These are phyloP conservation scores for Priceomyces carsonii DNA, from an alignment of 805 yeast species.

Conservation along the genomic window DNA sequence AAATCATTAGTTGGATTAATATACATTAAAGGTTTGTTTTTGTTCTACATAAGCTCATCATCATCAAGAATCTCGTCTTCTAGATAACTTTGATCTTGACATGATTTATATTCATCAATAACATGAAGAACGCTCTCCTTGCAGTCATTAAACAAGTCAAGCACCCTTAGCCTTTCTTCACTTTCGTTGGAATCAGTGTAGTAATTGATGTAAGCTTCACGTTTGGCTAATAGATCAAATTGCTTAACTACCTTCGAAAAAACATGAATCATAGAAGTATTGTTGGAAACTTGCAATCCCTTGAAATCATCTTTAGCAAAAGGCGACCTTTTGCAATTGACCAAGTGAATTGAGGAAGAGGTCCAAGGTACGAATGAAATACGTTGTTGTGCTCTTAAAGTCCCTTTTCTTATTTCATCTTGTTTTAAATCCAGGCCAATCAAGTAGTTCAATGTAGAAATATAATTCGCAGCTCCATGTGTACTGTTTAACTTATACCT, in stretches of 20 bases:
- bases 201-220: conserved; percentile 82
- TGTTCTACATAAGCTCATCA: conserved; percentile 22
- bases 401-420: conserved; percentile 69
- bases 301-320: conserved; percentile 46
- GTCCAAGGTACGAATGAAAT: conserved; percentile 85
- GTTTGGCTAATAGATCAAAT: conserved; percentile 74
- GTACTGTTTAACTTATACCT: conserved; percentile 69
- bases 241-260: conserved; percentile 69
- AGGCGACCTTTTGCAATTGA: conserved; percentile 73
- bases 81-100: conserved; percentile 44
- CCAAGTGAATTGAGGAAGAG: conserved; percentile 74
- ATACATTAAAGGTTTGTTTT: not conserved
- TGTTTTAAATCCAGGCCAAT: conserved; percentile 65
- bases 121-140: conserved; percentile 47
- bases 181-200: conserved; percentile 56
- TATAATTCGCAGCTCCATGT: conserved; percentile 47
- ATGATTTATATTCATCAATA: conserved; percentile 47
- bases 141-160: conserved; percentile 51
- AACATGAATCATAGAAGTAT: conserved; percentile 69
- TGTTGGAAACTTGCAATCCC: conserved; percentile 84
- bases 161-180: conserved; percentile 41
- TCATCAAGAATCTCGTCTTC: conserved; percentile 46
- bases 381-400: conserved; percentile 61
- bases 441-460: conserved; percentile 69
- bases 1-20: not conserved